phyloP scores from a whole-genome alignment of 495 filamentous ascomycete genomes.

The Cercophora scortea region DNA sequence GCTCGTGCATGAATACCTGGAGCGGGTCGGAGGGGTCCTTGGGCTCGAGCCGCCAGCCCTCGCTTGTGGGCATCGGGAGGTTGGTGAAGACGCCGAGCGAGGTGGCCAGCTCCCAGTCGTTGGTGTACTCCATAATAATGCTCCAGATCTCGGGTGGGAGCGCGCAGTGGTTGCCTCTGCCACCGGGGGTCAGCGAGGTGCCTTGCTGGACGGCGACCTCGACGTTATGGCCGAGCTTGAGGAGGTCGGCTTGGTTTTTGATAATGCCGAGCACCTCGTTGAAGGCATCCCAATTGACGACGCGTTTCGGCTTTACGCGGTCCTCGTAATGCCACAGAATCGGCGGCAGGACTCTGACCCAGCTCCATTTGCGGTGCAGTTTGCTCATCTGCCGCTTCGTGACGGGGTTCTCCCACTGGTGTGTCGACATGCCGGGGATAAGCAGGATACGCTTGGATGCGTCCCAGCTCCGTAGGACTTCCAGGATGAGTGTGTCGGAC shows the following conservation, averaged over 20 bases:
- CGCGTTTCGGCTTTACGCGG: constrained; percentile 35
- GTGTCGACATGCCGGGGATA: constrained; percentile 72
- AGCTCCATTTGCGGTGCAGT: constrained; percentile 71
- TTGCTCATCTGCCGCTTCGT: constrained; percentile 76
- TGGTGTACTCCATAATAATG: constrained; percentile 71
- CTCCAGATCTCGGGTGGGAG: constrained; percentile 85
- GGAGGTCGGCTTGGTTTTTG: constrained; percentile 55
- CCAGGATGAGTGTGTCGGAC: constrained; percentile 63
- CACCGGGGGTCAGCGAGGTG: constrained; percentile 12
- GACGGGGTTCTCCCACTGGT: constrained; percentile 82
- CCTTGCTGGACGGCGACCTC: constrained; percentile 38
- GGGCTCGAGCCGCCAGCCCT: constrained; percentile 47
- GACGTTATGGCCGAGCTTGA: constrained; percentile 53
- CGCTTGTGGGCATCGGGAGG: constrained; percentile 58
- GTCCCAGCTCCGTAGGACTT: constrained; percentile 74
- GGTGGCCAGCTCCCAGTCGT: constrained; percentile 83
- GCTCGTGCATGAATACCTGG: constrained; percentile 47
- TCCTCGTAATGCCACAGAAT: constrained; percentile 65
- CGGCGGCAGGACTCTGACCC: constrained; percentile 64
- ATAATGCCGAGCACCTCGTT: constrained; percentile 57
- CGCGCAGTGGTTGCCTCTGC: constrained; percentile 18
- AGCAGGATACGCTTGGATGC: constrained; percentile 74
- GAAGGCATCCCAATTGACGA: constrained; percentile 60
- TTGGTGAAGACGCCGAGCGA: constrained; percentile 73
- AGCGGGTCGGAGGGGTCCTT: constrained; percentile 34